Evolutionary conservation across 495 filamentous ascomycete genomes (phyloP).

Genomic region (Daldinia decipiens): DNA sequence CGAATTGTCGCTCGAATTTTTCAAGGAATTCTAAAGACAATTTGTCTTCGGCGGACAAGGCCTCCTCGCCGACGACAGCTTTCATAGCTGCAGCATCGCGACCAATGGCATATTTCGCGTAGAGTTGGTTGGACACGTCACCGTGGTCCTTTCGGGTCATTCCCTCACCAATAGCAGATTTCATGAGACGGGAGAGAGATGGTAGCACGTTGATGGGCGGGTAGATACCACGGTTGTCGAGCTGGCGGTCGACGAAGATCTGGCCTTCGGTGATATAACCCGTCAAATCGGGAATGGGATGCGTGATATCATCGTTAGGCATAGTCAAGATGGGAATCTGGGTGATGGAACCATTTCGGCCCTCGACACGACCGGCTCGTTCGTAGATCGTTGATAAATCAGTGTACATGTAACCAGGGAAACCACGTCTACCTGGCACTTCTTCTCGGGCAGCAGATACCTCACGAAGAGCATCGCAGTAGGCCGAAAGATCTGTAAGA

Average conservation of each 20-base stretch:
- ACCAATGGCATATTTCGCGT: conserved; percentile 99
- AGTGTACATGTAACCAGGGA: conserved; percentile 99
- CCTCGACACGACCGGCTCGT: conserved; percentile 96
- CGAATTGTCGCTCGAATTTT: conserved; percentile 95
- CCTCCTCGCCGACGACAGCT: conserved; percentile 98
- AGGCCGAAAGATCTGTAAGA: conserved; percentile 96
- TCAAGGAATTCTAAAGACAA: conserved; percentile 97
- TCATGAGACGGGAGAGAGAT: conserved; percentile 99
- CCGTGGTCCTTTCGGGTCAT: conserved; percentile 96
- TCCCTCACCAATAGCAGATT: conserved; percentile 97
- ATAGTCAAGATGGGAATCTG: conserved; percentile 99
- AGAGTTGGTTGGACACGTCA: conserved; percentile 98
- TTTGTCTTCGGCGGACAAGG: conserved; percentile 94
- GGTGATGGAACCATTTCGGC: conserved; percentile 97
- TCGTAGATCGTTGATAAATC: conserved; percentile 99
- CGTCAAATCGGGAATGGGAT: conserved; percentile 98
- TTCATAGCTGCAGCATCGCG: conserved; percentile 99
- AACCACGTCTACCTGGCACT: conserved; percentile 99
- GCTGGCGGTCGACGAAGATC: conserved; percentile 95
- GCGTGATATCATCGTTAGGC: conserved; percentile 99
- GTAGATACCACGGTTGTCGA: conserved; percentile 96
- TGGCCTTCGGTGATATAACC: conserved; percentile 99
- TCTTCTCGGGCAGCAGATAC: conserved; percentile 98
- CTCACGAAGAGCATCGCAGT: conserved; percentile 98
- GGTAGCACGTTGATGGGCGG: conserved; percentile 99